Base-by-base conservation (phyloP, 495 filamentous ascomycete species). In the Penicillium coffeae region DNA sequence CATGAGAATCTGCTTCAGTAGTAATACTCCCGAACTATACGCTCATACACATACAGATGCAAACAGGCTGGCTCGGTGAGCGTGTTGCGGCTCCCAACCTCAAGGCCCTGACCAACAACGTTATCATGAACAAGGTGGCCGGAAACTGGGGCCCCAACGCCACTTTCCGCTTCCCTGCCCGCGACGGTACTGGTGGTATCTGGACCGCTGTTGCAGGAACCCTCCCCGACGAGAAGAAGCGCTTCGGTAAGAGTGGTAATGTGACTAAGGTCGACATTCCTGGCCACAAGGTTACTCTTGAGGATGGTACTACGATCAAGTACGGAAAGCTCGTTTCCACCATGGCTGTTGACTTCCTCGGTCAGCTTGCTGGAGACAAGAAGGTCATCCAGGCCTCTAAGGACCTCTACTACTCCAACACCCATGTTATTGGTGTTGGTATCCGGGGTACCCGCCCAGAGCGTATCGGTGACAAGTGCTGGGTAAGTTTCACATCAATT, bases 391-490 rank as follows among this genome's bases (percentile, higher is more conserved):
- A 74, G 48, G 81, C 95, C 51, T 89, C 83, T 77, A 96, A 95
- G 78, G 83, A 84, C 52, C 87, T 99, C 50, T 96, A 85, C 83
- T 97, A 95, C 79, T 96, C 91, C 37, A 87, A 88, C 49, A 99
- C 93, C 47, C 93, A 99, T 73, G 90, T 99, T 58, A 87, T 99
- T 54, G 93, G 93, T 66, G 86, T 99, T 51, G 93, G 93, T 70
- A 76, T 99, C 63, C 89, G 93, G 63, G 93, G 93, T 55, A 74
- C 76, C 53, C 89, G 93, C 48, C 93, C 93, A 13, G 87, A 95
- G 68, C 84, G 89, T 52, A 99, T 99, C 56, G 93, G 93, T 41
- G 93, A 99, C 76, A 99, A 99, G 79, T 99, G 93, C 84, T 99
- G 93, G 89, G 25, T 30, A 30, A 5, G 25, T 30, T 30, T 30